Conservation (phyloP, 345 rosid species). For the Nasturtium officinale region DNA sequence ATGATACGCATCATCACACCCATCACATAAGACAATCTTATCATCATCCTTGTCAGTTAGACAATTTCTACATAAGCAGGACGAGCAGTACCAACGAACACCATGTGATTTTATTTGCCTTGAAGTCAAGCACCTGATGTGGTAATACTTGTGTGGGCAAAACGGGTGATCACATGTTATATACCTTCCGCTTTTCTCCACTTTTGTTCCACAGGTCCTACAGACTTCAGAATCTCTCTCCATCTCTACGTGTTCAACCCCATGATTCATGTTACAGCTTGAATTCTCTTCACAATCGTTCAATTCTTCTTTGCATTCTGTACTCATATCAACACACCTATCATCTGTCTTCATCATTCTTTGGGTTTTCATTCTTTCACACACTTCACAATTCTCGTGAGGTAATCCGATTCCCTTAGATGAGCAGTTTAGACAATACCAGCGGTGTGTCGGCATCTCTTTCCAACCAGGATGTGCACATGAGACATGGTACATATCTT, state of each 20-base stretch:
- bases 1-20: constrained; percentile 92
- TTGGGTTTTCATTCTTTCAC: constrained; percentile 63
- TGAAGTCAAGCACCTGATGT: constrained; percentile 71
- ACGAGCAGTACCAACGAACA: constrained; percentile 86
- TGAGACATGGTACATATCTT: constrained; percentile 77
- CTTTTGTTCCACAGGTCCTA: constrained; percentile 59
- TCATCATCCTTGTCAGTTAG: constrained; percentile 77
- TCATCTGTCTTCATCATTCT: constrained; percentile 36
- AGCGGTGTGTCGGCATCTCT: constrained; percentile 61
- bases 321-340: constrained; percentile 36
- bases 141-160: constrained; percentile 73
- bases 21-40: constrained; percentile 79
- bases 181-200: constrained; percentile 50
- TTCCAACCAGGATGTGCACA: constrained; percentile 75
- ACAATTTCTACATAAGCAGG: constrained; percentile 85
- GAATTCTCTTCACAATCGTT: constrained; percentile 51
- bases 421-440: constrained; percentile 79
- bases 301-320: constrained; percentile 41
- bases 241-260: constrained; percentile 34
- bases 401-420: constrained; percentile 60
- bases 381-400: constrained; percentile 75
- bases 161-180: constrained; percentile 63
- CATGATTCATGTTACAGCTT: constrained; percentile 46
- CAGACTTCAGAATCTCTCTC: constrained; percentile 42
- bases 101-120: constrained; percentile 65